Percentiles rank a stretch among this genome's conserved stretches.
Conservation (phyloP, 805 yeast species). For the Cyberlindnera mycetangii region DNA sequence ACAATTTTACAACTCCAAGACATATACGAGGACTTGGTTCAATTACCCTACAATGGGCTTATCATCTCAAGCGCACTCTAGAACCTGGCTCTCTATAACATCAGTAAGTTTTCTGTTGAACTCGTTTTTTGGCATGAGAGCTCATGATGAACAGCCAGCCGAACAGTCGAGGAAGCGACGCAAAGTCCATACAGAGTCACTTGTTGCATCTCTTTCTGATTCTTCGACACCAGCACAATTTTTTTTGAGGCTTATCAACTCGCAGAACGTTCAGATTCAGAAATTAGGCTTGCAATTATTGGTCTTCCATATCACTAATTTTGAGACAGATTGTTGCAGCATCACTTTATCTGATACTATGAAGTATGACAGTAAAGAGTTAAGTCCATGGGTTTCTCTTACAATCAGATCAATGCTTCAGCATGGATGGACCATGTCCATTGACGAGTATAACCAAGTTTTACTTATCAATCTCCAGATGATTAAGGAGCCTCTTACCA, state of each 20-base stretch:
- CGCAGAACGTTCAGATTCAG: conserved; percentile 6
- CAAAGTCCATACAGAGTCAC: conserved; percentile 27
- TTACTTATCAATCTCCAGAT: conserved; percentile 34
- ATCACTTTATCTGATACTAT: conserved; percentile 11
- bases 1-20: conserved; percentile 10
- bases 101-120: conserved; percentile 35
- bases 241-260: conserved; percentile 8
- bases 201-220: conserved; percentile 23
- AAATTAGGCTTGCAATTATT: conserved; percentile 30
- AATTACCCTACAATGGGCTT: conserved; percentile 24
- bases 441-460: conserved; percentile 22
- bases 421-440: conserved; percentile 19
- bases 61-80: conserved; percentile 6
- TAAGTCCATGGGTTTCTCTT: conserved; percentile 23
- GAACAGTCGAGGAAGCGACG: conserved; percentile 28
- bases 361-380: conserved; percentile 12
- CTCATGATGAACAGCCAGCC: neutral
- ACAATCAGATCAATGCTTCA: conserved; percentile 16
- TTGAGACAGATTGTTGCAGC: neutral
- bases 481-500: conserved; percentile 25
- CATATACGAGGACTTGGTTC: conserved; percentile 20
- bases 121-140: conserved; percentile 10
- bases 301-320: conserved; percentile 24
- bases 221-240: conserved; percentile 23
- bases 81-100: conserved; percentile 40